These are phyloP conservation scores for Kuraishia piskuri DNA, from an alignment of 805 yeast species.

Conservation along the genomic window DNA sequence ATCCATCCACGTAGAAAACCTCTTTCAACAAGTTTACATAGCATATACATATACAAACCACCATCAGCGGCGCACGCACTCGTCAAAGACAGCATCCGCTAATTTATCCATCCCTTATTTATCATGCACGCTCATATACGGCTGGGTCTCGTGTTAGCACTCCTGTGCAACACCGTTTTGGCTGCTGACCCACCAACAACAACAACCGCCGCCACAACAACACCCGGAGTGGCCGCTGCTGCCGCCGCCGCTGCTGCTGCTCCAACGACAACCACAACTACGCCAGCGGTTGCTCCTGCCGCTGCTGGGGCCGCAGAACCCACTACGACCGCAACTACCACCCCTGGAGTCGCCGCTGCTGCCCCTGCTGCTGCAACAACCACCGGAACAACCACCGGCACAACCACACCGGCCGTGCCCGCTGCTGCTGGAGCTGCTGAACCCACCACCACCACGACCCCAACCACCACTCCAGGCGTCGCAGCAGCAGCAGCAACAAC, in stretches of 20 bases:
- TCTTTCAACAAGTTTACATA: background rate
- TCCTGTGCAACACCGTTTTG: background rate
- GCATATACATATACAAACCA: background rate
- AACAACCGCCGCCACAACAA: slow-evolving; percentile 8
- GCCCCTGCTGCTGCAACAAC: slow-evolving; percentile 7
- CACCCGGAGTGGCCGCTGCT: slow-evolving; percentile 8
- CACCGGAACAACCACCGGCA: slow-evolving; percentile 1
- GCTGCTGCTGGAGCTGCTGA: slow-evolving; percentile 9
- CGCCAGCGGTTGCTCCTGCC: slow-evolving; percentile 8
- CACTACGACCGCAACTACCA: slow-evolving; percentile 7
- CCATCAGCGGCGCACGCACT: background rate
- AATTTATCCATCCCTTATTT: background rate
- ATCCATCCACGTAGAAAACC: background rate
- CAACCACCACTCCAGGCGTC: slow-evolving; percentile 2
- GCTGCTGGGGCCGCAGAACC: slow-evolving; percentile 8
- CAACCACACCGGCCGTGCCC: slow-evolving; percentile 5
- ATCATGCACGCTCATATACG: background rate
- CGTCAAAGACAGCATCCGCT: background rate
- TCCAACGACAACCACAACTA: slow-evolving; percentile 6
- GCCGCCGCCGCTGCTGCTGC: slow-evolving; percentile 5
- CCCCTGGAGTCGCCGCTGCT: slow-evolving; percentile 6
- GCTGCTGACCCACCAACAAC: background rate
- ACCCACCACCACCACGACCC: slow-evolving; percentile 2
- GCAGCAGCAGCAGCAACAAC: slow-evolving; percentile 6
- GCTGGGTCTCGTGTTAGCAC: background rate